Conservation (phyloP, 768 basidiomycete species). For the Butyriboletus loyo region DNA sequence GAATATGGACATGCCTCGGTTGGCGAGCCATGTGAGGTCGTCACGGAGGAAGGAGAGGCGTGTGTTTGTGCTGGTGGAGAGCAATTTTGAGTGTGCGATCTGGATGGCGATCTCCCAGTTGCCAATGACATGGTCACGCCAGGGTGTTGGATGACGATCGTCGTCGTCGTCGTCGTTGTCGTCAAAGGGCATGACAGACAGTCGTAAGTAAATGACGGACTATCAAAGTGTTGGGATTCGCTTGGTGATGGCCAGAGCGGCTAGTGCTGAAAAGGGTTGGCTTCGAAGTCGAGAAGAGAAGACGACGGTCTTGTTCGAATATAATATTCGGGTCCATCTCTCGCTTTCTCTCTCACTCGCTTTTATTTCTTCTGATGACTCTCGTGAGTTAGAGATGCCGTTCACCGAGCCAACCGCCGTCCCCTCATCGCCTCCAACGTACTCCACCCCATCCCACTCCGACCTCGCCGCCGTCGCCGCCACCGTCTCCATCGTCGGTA, state of each 20-base stretch:
- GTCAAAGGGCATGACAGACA: constrained; percentile 33
- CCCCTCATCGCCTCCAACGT: background rate
- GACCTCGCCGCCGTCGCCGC: constrained; percentile 20
- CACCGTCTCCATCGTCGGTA: constrained; percentile 21
- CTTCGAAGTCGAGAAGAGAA: background rate
- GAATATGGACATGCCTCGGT: constrained; percentile 46
- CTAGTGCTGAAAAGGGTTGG: background rate
- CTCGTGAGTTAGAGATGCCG: background rate
- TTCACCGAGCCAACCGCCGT: background rate
- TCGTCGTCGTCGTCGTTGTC: constrained; percentile 30
- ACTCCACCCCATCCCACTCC: constrained; percentile 9
- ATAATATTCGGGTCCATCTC: too few species aligned
- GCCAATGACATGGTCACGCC: constrained; percentile 53
- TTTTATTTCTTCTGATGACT: background rate
- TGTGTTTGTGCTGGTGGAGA: constrained; percentile 51
- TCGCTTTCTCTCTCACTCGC: background rate
- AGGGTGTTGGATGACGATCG: constrained; percentile 29
- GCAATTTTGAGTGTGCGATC: constrained; percentile 48
- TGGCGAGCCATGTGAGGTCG: constrained; percentile 54
- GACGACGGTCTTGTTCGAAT: background rate
- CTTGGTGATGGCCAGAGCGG: background rate
- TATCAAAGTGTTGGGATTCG: too few species aligned
- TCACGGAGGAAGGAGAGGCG: constrained; percentile 61
- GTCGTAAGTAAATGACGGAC: constrained; percentile 10
- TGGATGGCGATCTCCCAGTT: constrained; percentile 57